Percentiles rank a stretch among this genome's conserved stretches.
phyloP scores from a whole-genome alignment of 352 stramenopile genomes.

The Globisporangium camurandrum region DNA sequence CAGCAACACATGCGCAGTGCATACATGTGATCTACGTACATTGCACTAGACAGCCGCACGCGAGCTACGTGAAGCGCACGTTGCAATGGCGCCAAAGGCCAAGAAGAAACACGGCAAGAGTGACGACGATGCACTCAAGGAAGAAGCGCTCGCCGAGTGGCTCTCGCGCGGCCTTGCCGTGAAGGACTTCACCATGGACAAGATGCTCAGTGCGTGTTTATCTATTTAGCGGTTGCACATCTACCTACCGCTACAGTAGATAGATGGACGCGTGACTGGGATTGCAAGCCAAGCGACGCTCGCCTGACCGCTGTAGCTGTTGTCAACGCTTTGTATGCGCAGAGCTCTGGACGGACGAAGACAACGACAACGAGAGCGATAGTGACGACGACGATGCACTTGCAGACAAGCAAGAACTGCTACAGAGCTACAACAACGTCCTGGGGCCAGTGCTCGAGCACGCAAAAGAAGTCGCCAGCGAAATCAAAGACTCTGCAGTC shows the following conservation, averaged over 20 bases:
- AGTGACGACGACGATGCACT: conserved; percentile 32
- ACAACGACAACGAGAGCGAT: conserved; percentile 23
- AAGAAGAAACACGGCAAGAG: conserved; percentile 13
- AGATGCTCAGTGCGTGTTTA: conserved; percentile 55
- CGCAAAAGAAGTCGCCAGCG: conserved; percentile 29
- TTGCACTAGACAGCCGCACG: too few relatives aligned
- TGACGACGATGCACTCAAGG: conserved; percentile 39
- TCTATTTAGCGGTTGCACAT: neutral
- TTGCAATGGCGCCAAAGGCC: conserved; percentile 13
- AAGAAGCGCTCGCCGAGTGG: conserved; percentile 73
- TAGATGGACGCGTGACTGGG: too few relatives aligned
- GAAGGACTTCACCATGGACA: conserved; percentile 69
- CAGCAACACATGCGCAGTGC: too few relatives aligned
- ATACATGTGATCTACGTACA: too few relatives aligned
- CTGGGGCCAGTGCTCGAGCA: conserved; percentile 34
- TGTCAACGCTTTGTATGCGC: neutral
- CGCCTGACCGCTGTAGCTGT: too few relatives aligned
- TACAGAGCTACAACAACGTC: conserved; percentile 42
- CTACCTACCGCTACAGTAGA: too few relatives aligned
- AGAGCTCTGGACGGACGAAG: conserved; percentile 70
- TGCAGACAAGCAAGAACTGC: conserved; percentile 54
- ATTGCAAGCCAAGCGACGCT: too few relatives aligned
- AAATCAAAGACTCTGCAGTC: conserved; percentile 28
- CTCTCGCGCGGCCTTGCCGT: conserved; percentile 44
- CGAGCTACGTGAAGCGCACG: too few relatives aligned